phyloP scores from a whole-genome alignment of 2,329 filamentous ascomycete genomes.

The Colletotrichum somersetense region DNA sequence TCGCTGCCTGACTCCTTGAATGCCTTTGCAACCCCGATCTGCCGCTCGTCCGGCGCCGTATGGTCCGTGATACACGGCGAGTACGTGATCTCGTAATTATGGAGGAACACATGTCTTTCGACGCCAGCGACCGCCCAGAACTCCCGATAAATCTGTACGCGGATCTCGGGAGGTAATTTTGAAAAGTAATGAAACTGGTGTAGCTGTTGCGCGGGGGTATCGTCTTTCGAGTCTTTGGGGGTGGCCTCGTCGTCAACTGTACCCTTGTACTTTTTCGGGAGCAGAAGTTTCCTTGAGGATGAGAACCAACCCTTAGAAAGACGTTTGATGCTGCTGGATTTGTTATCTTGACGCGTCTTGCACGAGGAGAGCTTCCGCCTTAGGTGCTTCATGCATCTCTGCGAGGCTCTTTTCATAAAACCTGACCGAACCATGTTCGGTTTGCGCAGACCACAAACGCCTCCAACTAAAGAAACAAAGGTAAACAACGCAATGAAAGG shows the following conservation, averaged over 20 bases:
- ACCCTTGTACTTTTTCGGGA: background rate
- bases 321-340: background rate
- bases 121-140: constrained; percentile 29
- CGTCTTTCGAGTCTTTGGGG: constrained; percentile 3
- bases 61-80: constrained; percentile 39
- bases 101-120: constrained; percentile 33
- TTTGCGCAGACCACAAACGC: no score
- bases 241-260: background rate
- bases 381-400: constrained; percentile 6
- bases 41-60: constrained; percentile 37
- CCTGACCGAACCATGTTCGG: background rate
- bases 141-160: constrained; percentile 37
- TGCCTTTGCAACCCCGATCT: constrained; percentile 27
- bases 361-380: background rate
- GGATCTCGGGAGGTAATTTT: constrained; percentile 36
- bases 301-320: background rate
- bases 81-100: background rate
- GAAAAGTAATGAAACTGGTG: constrained; percentile 32
- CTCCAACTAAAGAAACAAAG: background rate
- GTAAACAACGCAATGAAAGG: background rate
- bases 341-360: constrained; percentile 3
- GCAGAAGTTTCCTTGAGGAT: background rate
- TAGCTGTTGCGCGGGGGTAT: constrained; percentile 2
- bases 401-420: constrained; percentile 14
- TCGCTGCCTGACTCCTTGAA: constrained; percentile 1